Evolutionary conservation across 441 rosid species (phyloP), one percentile per base, ranked within the genome.

Genomic region (Jatropha podagrica): DNA sequence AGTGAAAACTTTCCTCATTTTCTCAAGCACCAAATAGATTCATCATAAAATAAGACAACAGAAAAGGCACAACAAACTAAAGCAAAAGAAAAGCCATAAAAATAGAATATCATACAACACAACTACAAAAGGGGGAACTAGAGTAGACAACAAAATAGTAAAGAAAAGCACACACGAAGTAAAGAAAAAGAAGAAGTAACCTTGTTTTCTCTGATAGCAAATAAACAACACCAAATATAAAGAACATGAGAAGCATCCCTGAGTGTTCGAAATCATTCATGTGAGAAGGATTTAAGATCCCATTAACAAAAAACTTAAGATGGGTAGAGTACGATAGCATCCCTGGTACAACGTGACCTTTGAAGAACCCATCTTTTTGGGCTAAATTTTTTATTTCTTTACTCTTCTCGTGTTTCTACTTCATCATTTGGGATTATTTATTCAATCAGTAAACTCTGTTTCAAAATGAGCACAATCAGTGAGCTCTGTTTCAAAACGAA

Each of bases 161-260:
- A 1, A 44, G 6, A 20, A 20, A 56, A 56, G 13, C 32, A 20
- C 27, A 52, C 10, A 26, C 20, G 51, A 48, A 52, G 64, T 42
- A 32, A 32, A 63, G 64, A 70, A 56, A 41, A 54, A 55, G 17
- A 38, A 38, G 44, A 42, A 40, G 78, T 26, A 72, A 95, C 99
- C 97, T 93, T 3, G 94, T 88, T 85, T 88, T 93, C 81, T 89
- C 92, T 0, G 99, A 92, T 68, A 95, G 80, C 85, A 95, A 73
- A 72, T 86, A 27, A 49, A 91, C 81, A 62, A 86, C 79, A 23
- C 99, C 97, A n/a, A 95, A 90, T 71, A 93, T 74, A 67, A 95
- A 91, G 84, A 95, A 93, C 98, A 95, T 95, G 56, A 95, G 87
- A 83, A 95, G 98, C 99, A 95, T 95, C 60, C 97, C 98, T 0